These are phyloP conservation scores for Rhynchosporium secalis DNA, from an alignment of 2,329 filamentous ascomycete genomes.

Conservation along the genomic window DNA sequence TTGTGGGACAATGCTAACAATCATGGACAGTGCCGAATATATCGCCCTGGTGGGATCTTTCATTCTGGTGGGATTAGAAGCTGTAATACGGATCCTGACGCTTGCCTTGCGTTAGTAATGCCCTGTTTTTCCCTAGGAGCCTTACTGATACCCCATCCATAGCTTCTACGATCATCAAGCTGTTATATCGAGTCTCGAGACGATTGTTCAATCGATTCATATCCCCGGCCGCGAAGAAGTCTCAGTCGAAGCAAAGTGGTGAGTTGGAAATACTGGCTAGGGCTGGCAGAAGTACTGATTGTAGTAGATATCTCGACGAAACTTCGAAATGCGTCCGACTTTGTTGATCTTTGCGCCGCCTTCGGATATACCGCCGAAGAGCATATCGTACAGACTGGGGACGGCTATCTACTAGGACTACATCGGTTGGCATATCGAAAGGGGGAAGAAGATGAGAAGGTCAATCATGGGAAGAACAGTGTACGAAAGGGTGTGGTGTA, in stretches of 20 bases:
- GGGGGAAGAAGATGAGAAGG: constrained; percentile 75
- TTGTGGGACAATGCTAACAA: constrained; percentile 11
- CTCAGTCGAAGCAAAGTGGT: constrained; percentile 67
- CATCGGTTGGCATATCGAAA: constrained; percentile 83
- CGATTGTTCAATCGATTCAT: constrained; percentile 78
- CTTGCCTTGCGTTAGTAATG: constrained; percentile 74
- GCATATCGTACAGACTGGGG: constrained; percentile 90
- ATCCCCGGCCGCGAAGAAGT: constrained; percentile 66
- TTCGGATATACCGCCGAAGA: constrained; percentile 95
- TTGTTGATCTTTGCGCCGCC: constrained; percentile 87
- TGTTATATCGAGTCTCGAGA: constrained; percentile 82
- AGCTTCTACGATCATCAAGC: constrained; percentile 77
- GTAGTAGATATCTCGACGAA: constrained; percentile 64
- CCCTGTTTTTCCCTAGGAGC: background rate
- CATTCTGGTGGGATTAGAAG: constrained; percentile 77
- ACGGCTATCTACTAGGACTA: constrained; percentile 88
- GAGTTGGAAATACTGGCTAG: constrained; percentile 58
- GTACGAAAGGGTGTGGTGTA: constrained; percentile 85
- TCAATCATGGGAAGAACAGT: constrained; percentile 70
- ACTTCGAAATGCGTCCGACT: constrained; percentile 85
- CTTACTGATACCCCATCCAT: constrained; percentile 24
- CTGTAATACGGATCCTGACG: constrained; percentile 80
- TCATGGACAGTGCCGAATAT: constrained; percentile 70
- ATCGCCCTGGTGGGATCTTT: constrained; percentile 83
- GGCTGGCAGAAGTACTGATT: constrained; percentile 53